Percentiles rank a stretch among this genome's conserved stretches.
phyloP scores from a whole-genome alignment of 2,329 filamentous ascomycete genomes.

The Neoarthrinium moseri region DNA sequence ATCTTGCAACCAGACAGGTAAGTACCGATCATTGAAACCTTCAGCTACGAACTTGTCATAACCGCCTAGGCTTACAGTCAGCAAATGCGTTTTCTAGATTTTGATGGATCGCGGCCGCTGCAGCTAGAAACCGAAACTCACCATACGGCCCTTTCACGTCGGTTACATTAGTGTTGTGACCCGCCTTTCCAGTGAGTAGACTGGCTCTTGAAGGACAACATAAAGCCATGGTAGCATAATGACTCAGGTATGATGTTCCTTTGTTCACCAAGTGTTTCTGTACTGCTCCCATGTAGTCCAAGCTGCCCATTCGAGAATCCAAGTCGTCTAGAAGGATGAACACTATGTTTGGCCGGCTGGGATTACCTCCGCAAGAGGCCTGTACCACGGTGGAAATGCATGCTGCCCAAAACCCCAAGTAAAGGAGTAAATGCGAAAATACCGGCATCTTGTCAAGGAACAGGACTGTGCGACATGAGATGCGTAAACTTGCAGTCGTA shows the following conservation, averaged over 20 bases:
- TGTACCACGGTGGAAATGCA: no score
- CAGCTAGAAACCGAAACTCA: slow-evolving; percentile 47
- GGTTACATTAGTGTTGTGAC: slow-evolving; percentile 72
- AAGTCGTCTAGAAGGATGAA: slow-evolving; percentile 71
- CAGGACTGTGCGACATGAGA: no score
- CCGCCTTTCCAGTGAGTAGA: slow-evolving; percentile 63
- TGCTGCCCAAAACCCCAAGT: no score
- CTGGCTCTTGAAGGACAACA: slow-evolving; percentile 69
- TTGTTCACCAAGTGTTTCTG: slow-evolving; percentile 54
- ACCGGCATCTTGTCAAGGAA: no score
- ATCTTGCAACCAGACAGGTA: slow-evolving; percentile 69
- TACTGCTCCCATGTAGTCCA: slow-evolving; percentile 59
- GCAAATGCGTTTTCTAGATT: not conserved
- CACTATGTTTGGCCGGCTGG: slow-evolving; percentile 55
- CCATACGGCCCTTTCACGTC: no score
- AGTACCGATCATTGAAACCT: slow-evolving; percentile 65
- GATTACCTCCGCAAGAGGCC: no score
- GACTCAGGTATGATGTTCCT: slow-evolving; percentile 59
- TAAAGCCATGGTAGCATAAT: slow-evolving; percentile 65
- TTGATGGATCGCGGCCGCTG: not conserved
- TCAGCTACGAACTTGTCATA: slow-evolving; percentile 66
- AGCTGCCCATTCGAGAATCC: slow-evolving; percentile 59
- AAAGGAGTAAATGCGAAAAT: no score
- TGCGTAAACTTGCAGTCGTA: no score
- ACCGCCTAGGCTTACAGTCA: slow-evolving; percentile 35